phyloP scores from a whole-genome alignment of 306 rosid genomes.

The Astragalus membranaceus region DNA sequence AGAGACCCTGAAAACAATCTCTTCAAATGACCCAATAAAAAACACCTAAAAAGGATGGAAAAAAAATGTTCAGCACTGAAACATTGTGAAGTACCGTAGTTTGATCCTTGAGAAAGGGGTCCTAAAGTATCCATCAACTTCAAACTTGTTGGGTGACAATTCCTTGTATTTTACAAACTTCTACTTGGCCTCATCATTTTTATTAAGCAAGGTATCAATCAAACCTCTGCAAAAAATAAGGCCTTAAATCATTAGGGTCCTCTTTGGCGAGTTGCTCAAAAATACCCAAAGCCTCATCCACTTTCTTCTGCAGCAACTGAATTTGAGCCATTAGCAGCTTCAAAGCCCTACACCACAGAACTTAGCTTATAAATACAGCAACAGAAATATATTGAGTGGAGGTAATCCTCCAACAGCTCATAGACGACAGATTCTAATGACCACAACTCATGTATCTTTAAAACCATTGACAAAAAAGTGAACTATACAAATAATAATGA shows the following conservation, averaged over 20 bases:
- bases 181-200: constrained; percentile 69
- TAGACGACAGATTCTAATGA: no score
- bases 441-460: no score
- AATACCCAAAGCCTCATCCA: constrained; percentile 59
- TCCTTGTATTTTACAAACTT: constrained; percentile 66
- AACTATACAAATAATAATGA: no score
- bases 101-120: constrained; percentile 75
- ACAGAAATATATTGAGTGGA: no score
- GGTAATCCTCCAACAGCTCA: no score
- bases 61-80: no score
- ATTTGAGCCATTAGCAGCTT: constrained; percentile 77
- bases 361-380: no score
- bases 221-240: constrained; percentile 78
- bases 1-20: no score
- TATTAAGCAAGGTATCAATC: constrained; percentile 84
- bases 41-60: no score
- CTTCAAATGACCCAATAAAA: no score
- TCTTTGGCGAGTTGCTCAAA: constrained; percentile 55
- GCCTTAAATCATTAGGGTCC: constrained; percentile 74
- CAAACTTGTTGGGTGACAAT: constrained; percentile 78
- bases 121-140: constrained; percentile 81
- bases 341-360: constrained; percentile 39
- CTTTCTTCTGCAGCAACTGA: constrained; percentile 76
- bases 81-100: background rate
- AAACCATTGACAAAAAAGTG: no score